These are phyloP conservation scores for Fistulifera pelliculosa DNA, from an alignment of 108 stramenopile genomes.

Conservation along the genomic window DNA sequence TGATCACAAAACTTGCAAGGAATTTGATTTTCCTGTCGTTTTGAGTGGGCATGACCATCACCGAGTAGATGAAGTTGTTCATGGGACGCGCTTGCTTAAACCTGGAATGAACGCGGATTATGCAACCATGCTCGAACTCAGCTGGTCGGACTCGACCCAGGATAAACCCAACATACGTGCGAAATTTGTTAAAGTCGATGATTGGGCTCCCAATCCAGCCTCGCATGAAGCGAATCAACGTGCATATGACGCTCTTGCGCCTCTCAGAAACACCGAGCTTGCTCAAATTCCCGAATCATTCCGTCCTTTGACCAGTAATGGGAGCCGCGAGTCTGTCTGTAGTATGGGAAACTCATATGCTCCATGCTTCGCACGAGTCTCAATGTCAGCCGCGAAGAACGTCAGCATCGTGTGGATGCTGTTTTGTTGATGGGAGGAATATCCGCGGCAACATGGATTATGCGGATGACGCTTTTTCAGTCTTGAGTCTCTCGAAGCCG, in stretches of 20 bases:
- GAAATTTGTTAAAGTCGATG: conserved; percentile 20
- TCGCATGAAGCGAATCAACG: conserved; percentile 17
- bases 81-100: conserved; percentile 35
- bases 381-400: conserved; percentile 15
- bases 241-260: conserved; percentile 35
- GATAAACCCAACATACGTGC: conserved; percentile 18
- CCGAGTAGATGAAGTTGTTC: conserved; percentile 35
- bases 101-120: conserved; percentile 34
- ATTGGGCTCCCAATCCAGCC: conserved; percentile 24
- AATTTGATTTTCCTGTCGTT: conserved; percentile 44
- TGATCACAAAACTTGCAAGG: conserved; percentile 32
- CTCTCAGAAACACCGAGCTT: conserved; percentile 33
- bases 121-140: conserved; percentile 33
- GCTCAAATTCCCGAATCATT: conserved; percentile 25
- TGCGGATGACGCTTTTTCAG: conserved; percentile 27
- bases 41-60: conserved; percentile 47
- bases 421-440: conserved; percentile 35
- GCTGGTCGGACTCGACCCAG: conserved; percentile 16
- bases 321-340: conserved; percentile 25
- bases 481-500: conserved; percentile 36
- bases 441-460: conserved; percentile 32
- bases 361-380: conserved; percentile 21
- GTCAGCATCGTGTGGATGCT: conserved; percentile 14
- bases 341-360: conserved; percentile 38
- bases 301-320: conserved; percentile 25